Conservation (phyloP, 495 filamentous ascomycete genomes). For the Penicillium pancosmium region DNA sequence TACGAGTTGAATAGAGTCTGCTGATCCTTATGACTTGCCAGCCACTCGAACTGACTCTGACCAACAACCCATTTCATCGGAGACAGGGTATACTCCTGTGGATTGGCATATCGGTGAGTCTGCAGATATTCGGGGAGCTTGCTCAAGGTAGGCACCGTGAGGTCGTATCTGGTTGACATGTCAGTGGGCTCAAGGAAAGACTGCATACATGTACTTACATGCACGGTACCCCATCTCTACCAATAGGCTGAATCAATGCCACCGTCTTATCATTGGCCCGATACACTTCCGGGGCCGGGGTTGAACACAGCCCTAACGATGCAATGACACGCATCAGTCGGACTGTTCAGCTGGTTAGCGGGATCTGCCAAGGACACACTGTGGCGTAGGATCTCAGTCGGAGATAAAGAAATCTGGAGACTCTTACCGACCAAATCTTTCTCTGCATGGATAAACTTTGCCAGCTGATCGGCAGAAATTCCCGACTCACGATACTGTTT, state of each 20-base stretch:
- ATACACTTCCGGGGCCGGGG: conserved; percentile 29
- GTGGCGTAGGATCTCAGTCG: background rate
- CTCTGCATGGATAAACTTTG: conserved; percentile 33
- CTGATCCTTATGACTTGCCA: conserved; percentile 31
- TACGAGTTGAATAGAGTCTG: conserved; percentile 43
- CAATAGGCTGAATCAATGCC: conserved; percentile 38
- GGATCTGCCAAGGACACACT: background rate
- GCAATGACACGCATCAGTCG: conserved; percentile 45
- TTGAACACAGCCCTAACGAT: conserved; percentile 36
- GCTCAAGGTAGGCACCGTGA: conserved; percentile 40
- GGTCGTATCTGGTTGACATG: conserved; percentile 33
- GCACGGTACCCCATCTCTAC: conserved; percentile 41
- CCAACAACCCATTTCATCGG: conserved; percentile 47
- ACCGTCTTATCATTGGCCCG: conserved; percentile 35
- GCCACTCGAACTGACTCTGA: conserved; percentile 47
- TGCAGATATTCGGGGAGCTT: conserved; percentile 39
- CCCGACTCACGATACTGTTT: conserved; percentile 24
- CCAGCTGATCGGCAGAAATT: conserved; percentile 32
- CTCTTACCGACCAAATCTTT: conserved; percentile 34
- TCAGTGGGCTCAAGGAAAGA: background rate
- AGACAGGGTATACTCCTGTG: conserved; percentile 35
- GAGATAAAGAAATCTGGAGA: background rate
- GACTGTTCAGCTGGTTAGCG: conserved; percentile 19
- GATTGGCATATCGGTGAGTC: conserved; percentile 31
- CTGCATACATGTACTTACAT: conserved; percentile 32